Evolutionary conservation across 306 rosid species (phyloP), one percentile per base, ranked within the genome.

Genomic region (Castanopsis chinensis): DNA sequence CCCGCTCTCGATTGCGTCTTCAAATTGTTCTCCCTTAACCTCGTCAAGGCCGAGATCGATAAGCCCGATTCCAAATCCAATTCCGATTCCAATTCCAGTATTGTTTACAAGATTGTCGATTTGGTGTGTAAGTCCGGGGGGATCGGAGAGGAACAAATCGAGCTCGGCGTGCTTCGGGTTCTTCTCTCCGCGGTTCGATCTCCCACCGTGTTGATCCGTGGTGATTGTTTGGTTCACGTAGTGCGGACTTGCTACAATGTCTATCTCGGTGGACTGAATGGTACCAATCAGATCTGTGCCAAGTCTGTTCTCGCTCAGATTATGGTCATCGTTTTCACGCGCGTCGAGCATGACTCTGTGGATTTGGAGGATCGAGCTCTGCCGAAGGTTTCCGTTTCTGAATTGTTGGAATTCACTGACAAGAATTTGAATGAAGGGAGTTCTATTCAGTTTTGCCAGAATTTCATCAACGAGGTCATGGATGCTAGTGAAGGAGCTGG

Each of bases 231-330:
- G 85, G 86, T 93, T 72, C 94, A 80, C 76, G 79, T 96, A 64
- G 99, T 96, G 32, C 87, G 99, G 86, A 90, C 96, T 75, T 93
- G 98, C 81, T 93, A 96, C 79, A 96, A 96, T 86, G 94, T 93
- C 53, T 91, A 96, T 81, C 98, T 96, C n/a, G 97, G 98, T 3
- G 99, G 99, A 9, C 81, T 89, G n/a, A 96, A 85, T 63, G 98
- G 97, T 3, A 96, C 98, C 72, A 93, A 93, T 86, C 98, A 96
- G 97, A 96, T 96, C 96, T 96, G 96, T 79, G 99, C 98, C 23
- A 96, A 96, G 89, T 90, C 99, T 15, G 99, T 96, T 79, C 89
- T 96, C 59, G 98, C 96, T 54, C 99, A 96, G 90, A 91, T 96
- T 69, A 91, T 93, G 92, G 92, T 87, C 64, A 85, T 90, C 67